phyloP scores from a whole-genome alignment of 192 early-diverging fungal genomes.

The Cladochytrium replicatum region DNA sequence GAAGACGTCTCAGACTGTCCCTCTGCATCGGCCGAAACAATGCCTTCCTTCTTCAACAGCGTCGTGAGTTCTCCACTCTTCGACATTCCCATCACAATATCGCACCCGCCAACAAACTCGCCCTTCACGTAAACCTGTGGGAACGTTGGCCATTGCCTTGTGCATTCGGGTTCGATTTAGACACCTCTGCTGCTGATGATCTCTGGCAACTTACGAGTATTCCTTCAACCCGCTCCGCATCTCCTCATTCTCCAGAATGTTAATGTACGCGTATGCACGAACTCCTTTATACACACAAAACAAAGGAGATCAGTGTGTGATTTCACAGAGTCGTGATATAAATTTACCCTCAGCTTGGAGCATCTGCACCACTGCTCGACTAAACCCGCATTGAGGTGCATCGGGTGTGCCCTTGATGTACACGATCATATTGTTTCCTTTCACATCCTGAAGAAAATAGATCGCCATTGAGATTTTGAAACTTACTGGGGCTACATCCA shows the following conservation, averaged over 20 bases:
- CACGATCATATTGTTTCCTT: constrained; percentile 59
- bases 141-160: constrained; percentile 77
- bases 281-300: constrained; percentile 50
- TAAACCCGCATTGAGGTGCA: constrained; percentile 89
- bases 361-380: constrained; percentile 83
- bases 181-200: background rate
- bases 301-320: background rate
- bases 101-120: constrained; percentile 91
- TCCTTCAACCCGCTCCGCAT: constrained; percentile 91
- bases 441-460: too few relatives aligned
- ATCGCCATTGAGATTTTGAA: background rate
- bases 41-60: constrained; percentile 64
- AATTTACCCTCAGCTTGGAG: constrained; percentile 58
- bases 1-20: too few relatives aligned
- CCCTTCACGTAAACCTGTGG: constrained; percentile 94
- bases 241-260: constrained; percentile 84
- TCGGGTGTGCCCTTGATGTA: constrained; percentile 98
- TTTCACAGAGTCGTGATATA: too few relatives aligned
- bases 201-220: constrained; percentile 47
- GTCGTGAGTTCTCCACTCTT: constrained; percentile 77
- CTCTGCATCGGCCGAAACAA: constrained; percentile 28
- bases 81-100: constrained; percentile 84
- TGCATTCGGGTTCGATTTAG: background rate
- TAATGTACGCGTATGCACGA: constrained; percentile 63
- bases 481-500: background rate